Base-by-base conservation (phyloP, 2,329 filamentous ascomycete species). In the Cyclaneusma minus region DNA sequence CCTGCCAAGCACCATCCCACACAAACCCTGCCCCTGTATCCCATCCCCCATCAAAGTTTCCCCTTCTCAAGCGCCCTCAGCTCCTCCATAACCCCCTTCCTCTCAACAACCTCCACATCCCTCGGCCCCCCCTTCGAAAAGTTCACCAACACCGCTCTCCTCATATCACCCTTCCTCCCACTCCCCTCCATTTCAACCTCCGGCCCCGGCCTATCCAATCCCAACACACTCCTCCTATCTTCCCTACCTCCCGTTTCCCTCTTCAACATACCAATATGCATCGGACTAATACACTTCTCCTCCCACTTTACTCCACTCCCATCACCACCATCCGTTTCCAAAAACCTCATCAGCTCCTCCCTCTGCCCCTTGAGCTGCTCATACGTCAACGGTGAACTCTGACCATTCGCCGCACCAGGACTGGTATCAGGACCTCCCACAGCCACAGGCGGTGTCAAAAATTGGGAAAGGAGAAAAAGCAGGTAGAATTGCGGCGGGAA, bases 401-500 rank as follows among this genome's bases (percentile, higher is more conserved):
- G n/a, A n/a, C n/a, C n/a, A n/a, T n/a, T n/a, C 24, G 41, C 12
- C 36, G 30, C 1, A 41, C 32, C 2, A 39, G 41, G 10, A 40
- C 36, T 6, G 41, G 36, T 1, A 31, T 27, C 3, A 39, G 29
- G 2, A 40, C 33, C 0, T 39, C 33, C 0, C 43, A 47, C 0
- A 45, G 42, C 10, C 35, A 41, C 15, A 1, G 41, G 41, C 4
- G 54, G 50, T 4, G 44, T 46, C 10, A 78, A 51, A 37, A 71
- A 68, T 2, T 52, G 53, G 1, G 62, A 48, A 2, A 81, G 50
- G 0, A 79, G 51, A 17, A 61, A 54, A 7, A 83, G 58, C 4
- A 89, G 62, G 50, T 79, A 84, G 45, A 75, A 77, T 45, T 95
- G 89, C 1, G 89, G 89, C 4, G 89, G 89, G 45, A 91, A 94